Percentiles rank a stretch among this genome's conserved stretches.
Conservation (phyloP, 2,329 filamentous ascomycete species). For the Colletotrichum horii region DNA sequence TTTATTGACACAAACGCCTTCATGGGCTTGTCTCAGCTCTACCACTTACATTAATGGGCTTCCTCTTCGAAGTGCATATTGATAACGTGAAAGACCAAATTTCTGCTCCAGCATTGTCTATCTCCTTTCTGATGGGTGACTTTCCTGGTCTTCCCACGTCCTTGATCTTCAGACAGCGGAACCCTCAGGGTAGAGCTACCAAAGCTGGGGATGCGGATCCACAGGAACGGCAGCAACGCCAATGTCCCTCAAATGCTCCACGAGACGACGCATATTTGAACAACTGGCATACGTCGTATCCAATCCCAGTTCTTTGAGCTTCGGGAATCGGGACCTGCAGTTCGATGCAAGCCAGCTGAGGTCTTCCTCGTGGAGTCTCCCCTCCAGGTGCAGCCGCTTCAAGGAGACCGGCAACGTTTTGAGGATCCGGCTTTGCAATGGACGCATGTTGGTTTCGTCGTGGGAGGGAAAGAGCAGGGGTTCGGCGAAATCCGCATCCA, state of each 20-base stretch:
- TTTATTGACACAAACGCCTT: too few species aligned
- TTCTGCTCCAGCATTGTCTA: too few species aligned
- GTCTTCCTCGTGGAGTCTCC: not conserved
- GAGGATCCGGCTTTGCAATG: not conserved
- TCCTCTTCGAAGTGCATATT: too few species aligned
- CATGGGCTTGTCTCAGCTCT: too few species aligned
- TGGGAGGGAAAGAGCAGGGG: too few species aligned
- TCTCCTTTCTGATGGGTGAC: not conserved
- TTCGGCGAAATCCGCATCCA: not conserved
- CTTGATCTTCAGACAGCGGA: not conserved
- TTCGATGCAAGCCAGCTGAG: not conserved
- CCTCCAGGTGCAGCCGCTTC: not conserved
- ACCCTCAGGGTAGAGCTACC: not conserved
- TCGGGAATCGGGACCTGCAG: not conserved
- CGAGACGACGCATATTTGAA: not conserved
- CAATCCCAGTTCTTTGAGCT: not conserved
- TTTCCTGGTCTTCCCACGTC: fast-evolving
- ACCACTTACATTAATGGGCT: too few species aligned
- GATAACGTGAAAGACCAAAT: too few species aligned
- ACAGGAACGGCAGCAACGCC: not conserved
- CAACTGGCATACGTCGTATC: not conserved
- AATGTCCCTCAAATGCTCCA: not conserved
- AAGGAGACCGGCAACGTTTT: not conserved
- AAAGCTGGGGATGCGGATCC: not conserved
- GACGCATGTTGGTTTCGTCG: not conserved